Conservation (phyloP, 169 alveolate species). For the Eimeria maxima region DNA sequence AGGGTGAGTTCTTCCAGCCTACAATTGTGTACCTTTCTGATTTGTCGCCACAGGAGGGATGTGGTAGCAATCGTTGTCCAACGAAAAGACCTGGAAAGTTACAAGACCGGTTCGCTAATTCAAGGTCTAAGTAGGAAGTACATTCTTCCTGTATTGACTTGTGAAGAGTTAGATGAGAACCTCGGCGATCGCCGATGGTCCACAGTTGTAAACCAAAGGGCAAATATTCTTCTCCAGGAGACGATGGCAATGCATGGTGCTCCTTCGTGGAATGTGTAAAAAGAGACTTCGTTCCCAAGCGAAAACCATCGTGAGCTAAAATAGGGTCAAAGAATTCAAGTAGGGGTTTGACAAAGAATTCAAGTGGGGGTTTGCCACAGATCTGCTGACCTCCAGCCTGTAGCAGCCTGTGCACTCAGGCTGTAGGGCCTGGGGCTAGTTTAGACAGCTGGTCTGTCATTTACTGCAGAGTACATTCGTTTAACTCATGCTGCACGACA, state of each 20-base stretch:
- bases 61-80: constrained; percentile 73
- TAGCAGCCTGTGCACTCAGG: neutral
- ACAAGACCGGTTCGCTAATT: neutral
- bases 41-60: constrained; percentile 43
- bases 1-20: neutral
- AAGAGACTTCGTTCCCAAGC: neutral
- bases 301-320: neutral
- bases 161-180: constrained; percentile 78
- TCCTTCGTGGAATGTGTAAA: neutral
- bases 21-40: neutral
- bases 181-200: constrained; percentile 78
- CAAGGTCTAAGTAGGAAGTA: constrained; percentile 50
- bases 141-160: constrained; percentile 74
- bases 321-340: neutral
- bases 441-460: neutral
- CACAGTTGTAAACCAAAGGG: constrained; percentile 75
- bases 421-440: neutral
- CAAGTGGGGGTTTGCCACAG: neutral
- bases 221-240: constrained; percentile 56
- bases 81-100: constrained; percentile 21
- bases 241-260: constrained; percentile 71
- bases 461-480: neutral
- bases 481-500: neutral
- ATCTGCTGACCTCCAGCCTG: neutral
- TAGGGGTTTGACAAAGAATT: neutral